Percentiles rank a stretch among this genome's conserved stretches.
Evolutionary conservation across 768 basidiomycete species (phyloP).

Genomic region (Boletus speciosus): DNA sequence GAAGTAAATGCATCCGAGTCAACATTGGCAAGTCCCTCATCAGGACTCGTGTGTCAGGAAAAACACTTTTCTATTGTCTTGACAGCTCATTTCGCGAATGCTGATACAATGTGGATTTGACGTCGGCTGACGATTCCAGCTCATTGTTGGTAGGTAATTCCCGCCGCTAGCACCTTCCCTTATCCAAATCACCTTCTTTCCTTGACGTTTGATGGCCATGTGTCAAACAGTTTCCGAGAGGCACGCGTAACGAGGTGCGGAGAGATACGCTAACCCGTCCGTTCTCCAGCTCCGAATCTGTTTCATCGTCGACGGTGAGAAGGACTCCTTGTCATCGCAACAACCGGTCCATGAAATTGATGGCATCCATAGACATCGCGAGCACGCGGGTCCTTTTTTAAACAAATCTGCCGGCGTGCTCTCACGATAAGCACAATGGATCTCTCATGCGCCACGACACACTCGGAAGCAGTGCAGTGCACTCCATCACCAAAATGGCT

Average conservation of each 20-base stretch:
- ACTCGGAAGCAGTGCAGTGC: not conserved
- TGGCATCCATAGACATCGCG: not conserved
- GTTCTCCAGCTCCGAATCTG: conserved; percentile 9
- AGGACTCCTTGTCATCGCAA: conserved; percentile 10
- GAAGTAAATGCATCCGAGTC: too few species aligned
- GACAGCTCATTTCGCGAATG: conserved; percentile 26
- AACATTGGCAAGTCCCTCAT: not conserved
- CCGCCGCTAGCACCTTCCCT: conserved; percentile 8
- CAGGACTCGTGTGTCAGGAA: not conserved
- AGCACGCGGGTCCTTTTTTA: not conserved
- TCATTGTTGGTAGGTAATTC: conserved; percentile 25
- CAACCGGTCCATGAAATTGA: conserved; percentile 4
- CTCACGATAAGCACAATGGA: conserved; percentile 2
- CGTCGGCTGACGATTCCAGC: conserved; percentile 25
- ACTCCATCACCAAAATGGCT: conserved; percentile 12
- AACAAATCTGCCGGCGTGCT: not conserved
- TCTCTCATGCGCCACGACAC: not conserved
- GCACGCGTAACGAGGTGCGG: conserved; percentile 19
- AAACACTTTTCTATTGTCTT: not conserved
- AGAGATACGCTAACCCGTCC: conserved; percentile 13
- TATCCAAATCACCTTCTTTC: conserved; percentile 8
- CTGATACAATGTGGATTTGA: conserved; percentile 17
- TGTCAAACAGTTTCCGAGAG: conserved; percentile 16
- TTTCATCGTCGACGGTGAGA: conserved; percentile 25
- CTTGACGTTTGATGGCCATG: conserved; percentile 29